phyloP scores from a whole-genome alignment of 257 asterid species.

The Solanum bulbocastanum region DNA sequence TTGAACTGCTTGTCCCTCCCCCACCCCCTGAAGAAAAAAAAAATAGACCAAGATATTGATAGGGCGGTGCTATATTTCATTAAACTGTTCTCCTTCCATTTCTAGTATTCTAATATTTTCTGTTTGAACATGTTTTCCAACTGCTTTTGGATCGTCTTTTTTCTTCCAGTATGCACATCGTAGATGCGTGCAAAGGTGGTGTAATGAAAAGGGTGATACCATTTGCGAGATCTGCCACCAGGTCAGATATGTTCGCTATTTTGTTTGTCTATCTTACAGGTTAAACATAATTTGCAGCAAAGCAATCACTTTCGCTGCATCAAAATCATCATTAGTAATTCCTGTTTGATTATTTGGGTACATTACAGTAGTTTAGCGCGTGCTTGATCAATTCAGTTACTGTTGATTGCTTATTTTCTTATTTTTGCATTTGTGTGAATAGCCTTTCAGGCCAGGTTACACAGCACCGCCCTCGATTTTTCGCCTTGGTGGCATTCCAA shows the following conservation, averaged over 20 bases:
- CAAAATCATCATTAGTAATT: background rate
- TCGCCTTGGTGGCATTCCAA: conserved; percentile 67
- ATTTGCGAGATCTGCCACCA: conserved; percentile 94
- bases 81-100: background rate
- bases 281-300: background rate
- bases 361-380: background rate
- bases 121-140: background rate
- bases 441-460: conserved; percentile 92
- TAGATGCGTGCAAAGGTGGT: conserved; percentile 90
- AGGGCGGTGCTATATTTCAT: background rate
- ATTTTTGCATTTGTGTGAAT: conserved; percentile 2
- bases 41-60: background rate
- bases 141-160: background rate
- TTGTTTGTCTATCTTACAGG: background rate
- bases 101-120: background rate
- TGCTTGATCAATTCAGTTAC: background rate
- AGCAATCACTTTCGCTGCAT: background rate
- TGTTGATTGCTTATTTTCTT: background rate
- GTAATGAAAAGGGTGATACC: conserved; percentile 97
- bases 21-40: background rate
- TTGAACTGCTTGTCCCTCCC: background rate
- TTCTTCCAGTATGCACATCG: conserved; percentile 88
- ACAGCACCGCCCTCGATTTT: conserved; percentile 92
- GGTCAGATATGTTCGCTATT: conserved; percentile 25
- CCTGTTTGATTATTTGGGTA: background rate